Percentiles rank a stretch among this genome's conserved stretches.
phyloP scores from a whole-genome alignment of 257 asterid genomes.

The Fraxinus pennsylvanica region DNA sequence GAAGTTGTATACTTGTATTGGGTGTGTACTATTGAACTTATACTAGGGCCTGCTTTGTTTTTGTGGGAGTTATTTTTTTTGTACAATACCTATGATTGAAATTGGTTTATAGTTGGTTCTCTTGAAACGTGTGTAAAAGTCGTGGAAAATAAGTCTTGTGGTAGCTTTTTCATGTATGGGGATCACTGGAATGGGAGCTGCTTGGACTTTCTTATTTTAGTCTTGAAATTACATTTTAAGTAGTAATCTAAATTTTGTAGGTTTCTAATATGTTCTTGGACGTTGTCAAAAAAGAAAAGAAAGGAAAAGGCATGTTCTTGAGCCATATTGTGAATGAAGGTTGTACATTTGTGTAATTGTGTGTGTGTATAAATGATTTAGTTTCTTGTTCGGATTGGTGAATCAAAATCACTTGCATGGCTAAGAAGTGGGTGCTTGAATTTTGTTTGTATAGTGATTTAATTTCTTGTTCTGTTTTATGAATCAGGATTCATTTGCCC shows the following conservation, averaged over 20 bases:
- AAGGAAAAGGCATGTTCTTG: no score
- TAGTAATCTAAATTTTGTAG: background rate
- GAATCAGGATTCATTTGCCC: conserved; percentile 69
- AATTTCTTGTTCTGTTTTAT: conserved; percentile 24
- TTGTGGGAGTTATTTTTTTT: background rate
- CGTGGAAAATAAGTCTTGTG: background rate
- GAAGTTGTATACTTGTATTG: background rate
- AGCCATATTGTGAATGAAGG: background rate
- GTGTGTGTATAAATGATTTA: conserved; percentile 6
- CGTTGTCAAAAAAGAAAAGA: no score
- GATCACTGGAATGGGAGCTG: background rate
- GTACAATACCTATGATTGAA: background rate
- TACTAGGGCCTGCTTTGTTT: background rate
- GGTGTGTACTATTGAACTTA: background rate
- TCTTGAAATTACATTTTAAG: background rate
- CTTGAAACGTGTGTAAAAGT: background rate
- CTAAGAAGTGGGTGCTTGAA: conserved; percentile 96
- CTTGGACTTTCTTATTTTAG: background rate
- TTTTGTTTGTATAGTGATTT: conserved; percentile 10
- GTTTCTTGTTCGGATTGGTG: conserved; percentile 17
- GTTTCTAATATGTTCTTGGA: background rate
- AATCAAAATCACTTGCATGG: conserved; percentile 49
- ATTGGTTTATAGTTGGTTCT: background rate
- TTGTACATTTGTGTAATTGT: background rate
- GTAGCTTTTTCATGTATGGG: background rate